Evolutionary conservation across 1,139 yeast species (phyloP).

Genomic region (Lodderomyces pseudojiufengensis): DNA sequence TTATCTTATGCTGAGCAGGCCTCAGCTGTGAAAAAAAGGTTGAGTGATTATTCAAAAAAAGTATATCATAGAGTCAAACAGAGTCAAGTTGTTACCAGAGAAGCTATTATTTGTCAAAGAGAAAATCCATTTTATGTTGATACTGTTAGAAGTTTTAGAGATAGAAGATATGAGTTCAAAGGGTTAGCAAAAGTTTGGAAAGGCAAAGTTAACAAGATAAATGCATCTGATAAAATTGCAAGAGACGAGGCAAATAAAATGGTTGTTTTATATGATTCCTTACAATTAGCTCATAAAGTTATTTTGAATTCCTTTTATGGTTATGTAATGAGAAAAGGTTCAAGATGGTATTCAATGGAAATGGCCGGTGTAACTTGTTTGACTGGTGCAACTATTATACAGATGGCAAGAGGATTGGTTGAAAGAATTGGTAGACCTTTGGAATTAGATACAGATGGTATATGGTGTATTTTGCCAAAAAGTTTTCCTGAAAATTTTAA

Average conservation of each 20-base stretch:
- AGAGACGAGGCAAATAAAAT: constrained; percentile 86
- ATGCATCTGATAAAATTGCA: constrained; percentile 51
- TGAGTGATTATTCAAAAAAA: constrained; percentile 83
- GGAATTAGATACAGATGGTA: constrained; percentile 98
- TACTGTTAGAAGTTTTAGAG: constrained; percentile 92
- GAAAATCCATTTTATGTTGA: constrained; percentile 96
- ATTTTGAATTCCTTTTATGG: constrained; percentile 96
- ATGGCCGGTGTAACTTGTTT: constrained; percentile 99
- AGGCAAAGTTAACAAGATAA: constrained; percentile 61
- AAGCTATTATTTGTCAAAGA: constrained; percentile 93
- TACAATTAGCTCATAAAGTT: constrained; percentile 96
- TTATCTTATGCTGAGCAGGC: constrained; percentile 79
- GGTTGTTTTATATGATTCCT: constrained; percentile 90
- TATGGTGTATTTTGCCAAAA: constrained; percentile 95
- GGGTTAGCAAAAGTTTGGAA: constrained; percentile 95
- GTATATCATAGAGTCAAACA: constrained; percentile 79
- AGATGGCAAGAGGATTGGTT: constrained; percentile 91
- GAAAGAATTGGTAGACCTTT: constrained; percentile 93
- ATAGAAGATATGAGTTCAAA: constrained; percentile 93
- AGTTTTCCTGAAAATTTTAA: constrained; percentile 88
- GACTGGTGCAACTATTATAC: constrained; percentile 97
- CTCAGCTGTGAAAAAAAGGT: constrained; percentile 64
- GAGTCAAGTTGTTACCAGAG: constrained; percentile 82
- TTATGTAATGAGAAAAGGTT: constrained; percentile 97
- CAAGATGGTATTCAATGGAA: constrained; percentile 99